A percentile compares a stretch with the other conserved stretches of the same genome.
Conservation (phyloP, 2,329 filamentous ascomycete species). For the Paraphoma sp. region DNA sequence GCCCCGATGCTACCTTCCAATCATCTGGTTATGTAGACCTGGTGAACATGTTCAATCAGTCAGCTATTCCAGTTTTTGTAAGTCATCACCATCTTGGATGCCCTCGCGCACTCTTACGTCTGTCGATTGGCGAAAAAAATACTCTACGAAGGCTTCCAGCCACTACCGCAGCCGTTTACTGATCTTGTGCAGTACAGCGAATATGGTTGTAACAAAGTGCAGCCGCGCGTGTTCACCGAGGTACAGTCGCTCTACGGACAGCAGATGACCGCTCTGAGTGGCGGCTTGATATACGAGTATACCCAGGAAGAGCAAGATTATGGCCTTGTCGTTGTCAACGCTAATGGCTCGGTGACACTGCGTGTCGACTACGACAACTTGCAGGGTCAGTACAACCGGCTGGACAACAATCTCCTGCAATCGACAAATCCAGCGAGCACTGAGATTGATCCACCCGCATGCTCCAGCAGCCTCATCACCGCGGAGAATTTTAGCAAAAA, state of each 20-base stretch:
- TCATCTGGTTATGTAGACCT: conserved; percentile 67
- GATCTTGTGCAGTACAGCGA: conserved; percentile 66
- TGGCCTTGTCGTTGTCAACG: conserved; percentile 55
- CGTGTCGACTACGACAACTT: conserved; percentile 68
- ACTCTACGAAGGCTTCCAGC: background rate
- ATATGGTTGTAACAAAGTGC: conserved; percentile 73
- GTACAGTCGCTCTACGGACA: conserved; percentile 73
- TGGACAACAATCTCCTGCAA: conserved; percentile 75
- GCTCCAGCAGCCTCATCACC: conserved; percentile 71
- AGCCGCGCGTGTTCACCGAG: conserved; percentile 76
- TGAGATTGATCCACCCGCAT: conserved; percentile 65
- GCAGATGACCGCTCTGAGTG: conserved; percentile 75
- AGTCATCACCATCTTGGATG: conserved; percentile 1
- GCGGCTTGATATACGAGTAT: conserved; percentile 83
- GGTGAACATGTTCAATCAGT: conserved; percentile 68
- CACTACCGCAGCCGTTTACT: background rate
- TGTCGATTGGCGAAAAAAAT: background rate
- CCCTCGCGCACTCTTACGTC: background rate
- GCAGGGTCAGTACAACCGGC: conserved; percentile 73
- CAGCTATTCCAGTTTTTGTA: conserved; percentile 73
- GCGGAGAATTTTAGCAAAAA: conserved; percentile 72
- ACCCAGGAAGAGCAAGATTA: conserved; percentile 71
- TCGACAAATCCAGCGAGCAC: conserved; percentile 65
- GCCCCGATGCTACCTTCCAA: conserved; percentile 68
- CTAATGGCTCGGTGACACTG: conserved; percentile 52